phyloP scores from a whole-genome alignment of 2,329 filamentous ascomycete genomes.

The Talaromyces pinophilus region DNA sequence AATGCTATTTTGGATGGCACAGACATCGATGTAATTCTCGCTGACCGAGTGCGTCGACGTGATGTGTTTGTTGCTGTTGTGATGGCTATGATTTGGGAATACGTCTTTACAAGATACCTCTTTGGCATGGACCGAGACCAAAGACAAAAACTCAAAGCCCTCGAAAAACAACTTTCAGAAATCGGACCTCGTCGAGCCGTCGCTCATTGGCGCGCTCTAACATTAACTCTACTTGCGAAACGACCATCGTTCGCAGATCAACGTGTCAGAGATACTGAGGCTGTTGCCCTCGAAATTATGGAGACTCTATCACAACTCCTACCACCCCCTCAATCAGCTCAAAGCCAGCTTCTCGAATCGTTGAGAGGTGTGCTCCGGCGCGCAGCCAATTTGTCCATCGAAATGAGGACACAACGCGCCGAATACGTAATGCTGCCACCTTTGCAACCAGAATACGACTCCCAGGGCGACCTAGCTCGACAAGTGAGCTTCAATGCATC shows the following conservation, averaged over 20 bases:
- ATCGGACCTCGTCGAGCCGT: constrained; percentile 87
- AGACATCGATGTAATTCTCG: constrained; percentile 84
- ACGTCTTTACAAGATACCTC: constrained; percentile 94
- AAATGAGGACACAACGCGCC: constrained; percentile 95
- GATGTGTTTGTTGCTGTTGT: constrained; percentile 98
- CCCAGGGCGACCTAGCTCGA: constrained; percentile 81
- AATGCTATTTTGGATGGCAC: constrained; percentile 92
- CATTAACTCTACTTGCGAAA: constrained; percentile 81
- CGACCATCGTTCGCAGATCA: constrained; percentile 78
- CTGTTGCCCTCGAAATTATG: constrained; percentile 90
- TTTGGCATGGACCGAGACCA: constrained; percentile 99
- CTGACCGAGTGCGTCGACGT: constrained; percentile 81
- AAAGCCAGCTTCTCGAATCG: constrained; percentile 77
- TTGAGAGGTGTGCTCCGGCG: constrained; percentile 83
- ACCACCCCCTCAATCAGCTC: constrained; percentile 78
- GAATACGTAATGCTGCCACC: constrained; percentile 99
- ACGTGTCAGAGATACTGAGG: constrained; percentile 86
- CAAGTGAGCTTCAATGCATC: constrained; percentile 90
- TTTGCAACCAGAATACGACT: constrained; percentile 90
- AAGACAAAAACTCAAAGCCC: constrained; percentile 91
- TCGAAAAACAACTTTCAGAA: constrained; percentile 88
- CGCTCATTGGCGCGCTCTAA: constrained; percentile 94
- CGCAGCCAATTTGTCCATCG: constrained; percentile 86
- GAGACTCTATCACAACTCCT: constrained; percentile 80
- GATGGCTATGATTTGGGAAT: constrained; percentile 99